Base-by-base conservation (phyloP, 345 rosid genomes). In the Lepidium didymum region DNA sequence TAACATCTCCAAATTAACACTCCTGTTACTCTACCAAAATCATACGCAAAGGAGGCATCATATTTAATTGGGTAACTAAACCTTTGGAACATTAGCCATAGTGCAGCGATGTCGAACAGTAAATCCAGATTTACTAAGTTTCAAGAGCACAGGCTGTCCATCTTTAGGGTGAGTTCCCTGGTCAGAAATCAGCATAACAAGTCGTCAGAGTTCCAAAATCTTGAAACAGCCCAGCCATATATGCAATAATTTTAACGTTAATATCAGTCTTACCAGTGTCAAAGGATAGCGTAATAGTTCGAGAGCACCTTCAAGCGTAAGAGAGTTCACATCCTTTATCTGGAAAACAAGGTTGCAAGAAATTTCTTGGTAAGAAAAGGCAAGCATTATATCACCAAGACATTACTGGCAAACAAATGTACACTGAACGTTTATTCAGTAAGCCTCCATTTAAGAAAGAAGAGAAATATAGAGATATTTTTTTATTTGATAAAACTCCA, bases 141-240 rank as follows among this genome's bases (percentile, higher is more conserved):
- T 91, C 70, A 94, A 38, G 21, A 80, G 58, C 58, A 91, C 87
- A 18, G 96, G 91, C 35, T 82, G 83, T 44, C 93, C 90, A 77
- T 94, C 99, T 78, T 82, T 69, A 6, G 96, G 96, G 72, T 94
- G 96, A 62, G 74, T 78, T 50, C 98, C 98, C 98, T 92, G 77
- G 59, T 49, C 49, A 78, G 42, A 69, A 37, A 72, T 68, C n/a
- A 57, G 50, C 3, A 64, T 53, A 67, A 35, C 43, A 53, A 53
- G 51, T 50, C 49, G 10, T 67, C 51, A 49, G 66, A 37, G 37
- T 37, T 36, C 37, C 31, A 49, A 60, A 40, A 51, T 27, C 46
- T 62, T 37, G 47, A 62, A 77, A 69, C 62, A 50, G 21, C 33
- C 13, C 55, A 64, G 29, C 50, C 44, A 70, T 36, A 56, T 41